phyloP scores from a whole-genome alignment of 2,329 filamentous ascomycete species.

The Trichothecium sympodiale region DNA sequence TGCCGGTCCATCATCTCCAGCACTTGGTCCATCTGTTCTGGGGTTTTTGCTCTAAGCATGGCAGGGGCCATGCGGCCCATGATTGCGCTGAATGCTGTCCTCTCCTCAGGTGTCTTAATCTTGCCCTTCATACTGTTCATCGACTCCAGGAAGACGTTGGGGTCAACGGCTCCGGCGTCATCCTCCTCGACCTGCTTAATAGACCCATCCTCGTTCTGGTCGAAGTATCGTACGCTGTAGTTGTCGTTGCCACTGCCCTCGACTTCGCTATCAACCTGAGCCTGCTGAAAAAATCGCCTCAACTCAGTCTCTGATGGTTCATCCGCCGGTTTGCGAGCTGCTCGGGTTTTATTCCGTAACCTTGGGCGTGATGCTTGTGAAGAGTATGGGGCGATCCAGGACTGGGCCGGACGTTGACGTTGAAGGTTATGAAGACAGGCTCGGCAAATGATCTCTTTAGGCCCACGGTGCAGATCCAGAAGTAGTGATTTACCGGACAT shows the following conservation, averaged over 20 bases:
- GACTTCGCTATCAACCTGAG: background rate
- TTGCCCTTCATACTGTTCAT: slow-evolving; percentile 26
- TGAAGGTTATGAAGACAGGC: slow-evolving; percentile 22
- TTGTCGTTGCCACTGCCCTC: slow-evolving; percentile 1
- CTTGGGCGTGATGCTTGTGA: slow-evolving; percentile 13
- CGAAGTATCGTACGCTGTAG: slow-evolving; percentile 34
- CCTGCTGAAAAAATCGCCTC: too few species aligned
- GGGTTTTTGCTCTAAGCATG: slow-evolving; percentile 12
- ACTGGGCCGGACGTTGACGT: slow-evolving; percentile 10
- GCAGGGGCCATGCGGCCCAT: slow-evolving; percentile 19
- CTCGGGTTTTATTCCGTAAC: slow-evolving; percentile 12
- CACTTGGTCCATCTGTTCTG: slow-evolving; percentile 22
- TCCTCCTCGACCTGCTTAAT: slow-evolving; percentile 26
- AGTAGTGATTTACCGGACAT: slow-evolving; percentile 25
- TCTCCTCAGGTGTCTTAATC: slow-evolving; percentile 22
- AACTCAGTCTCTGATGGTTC: slow-evolving; percentile 1
- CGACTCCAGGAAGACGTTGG: slow-evolving; percentile 22
- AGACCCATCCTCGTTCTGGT: slow-evolving; percentile 26
- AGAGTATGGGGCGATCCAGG: slow-evolving; percentile 21
- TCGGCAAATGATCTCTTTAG: slow-evolving; percentile 23
- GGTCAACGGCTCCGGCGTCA: slow-evolving; percentile 23
- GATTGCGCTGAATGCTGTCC: slow-evolving; percentile 22
- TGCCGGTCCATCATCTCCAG: slow-evolving; percentile 22
- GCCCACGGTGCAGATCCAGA: slow-evolving; percentile 20
- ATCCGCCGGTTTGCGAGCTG: slow-evolving; percentile 3